Evolutionary conservation across 306 rosid genomes (phyloP).

Genomic region (Leucaena leucocephala): DNA sequence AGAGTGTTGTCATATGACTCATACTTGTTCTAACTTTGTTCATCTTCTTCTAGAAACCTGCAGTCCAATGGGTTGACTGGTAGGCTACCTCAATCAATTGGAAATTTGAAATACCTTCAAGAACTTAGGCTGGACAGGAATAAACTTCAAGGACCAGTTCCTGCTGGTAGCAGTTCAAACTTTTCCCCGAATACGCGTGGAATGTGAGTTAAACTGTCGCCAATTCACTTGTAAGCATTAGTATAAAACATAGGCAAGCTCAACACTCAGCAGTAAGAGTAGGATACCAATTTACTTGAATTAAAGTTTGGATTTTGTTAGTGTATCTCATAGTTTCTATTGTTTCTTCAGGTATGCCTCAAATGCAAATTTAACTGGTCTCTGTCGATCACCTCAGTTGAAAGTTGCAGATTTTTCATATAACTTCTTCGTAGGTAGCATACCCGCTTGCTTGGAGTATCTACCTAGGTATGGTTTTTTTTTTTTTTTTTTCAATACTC

Average conservation of each 20-base stretch:
- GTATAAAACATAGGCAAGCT: slow-evolving; percentile 18
- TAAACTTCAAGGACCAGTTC: slow-evolving; percentile 82
- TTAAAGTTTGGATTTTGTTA: slow-evolving; percentile 32
- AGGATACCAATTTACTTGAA: neutral
- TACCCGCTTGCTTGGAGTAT: slow-evolving; percentile 83
- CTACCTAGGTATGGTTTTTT: slow-evolving; percentile 74
- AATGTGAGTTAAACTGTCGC: slow-evolving; percentile 61
- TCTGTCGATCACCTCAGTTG: slow-evolving; percentile 72
- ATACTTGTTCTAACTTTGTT: slow-evolving; percentile 32
- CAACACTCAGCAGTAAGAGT: slow-evolving; percentile 22
- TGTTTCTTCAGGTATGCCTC: slow-evolving; percentile 67
- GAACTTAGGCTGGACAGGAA: slow-evolving; percentile 88
- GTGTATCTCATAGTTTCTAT: slow-evolving; percentile 31
- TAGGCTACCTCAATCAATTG: slow-evolving; percentile 66
- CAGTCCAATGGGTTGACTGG: slow-evolving; percentile 86
- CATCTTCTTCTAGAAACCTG: slow-evolving; percentile 66
- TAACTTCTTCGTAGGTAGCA: slow-evolving; percentile 84
- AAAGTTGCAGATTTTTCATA: slow-evolving; percentile 83
- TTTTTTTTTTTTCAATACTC: slow-evolving; percentile 35
- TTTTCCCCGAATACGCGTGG: slow-evolving; percentile 47
- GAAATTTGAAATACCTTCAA: slow-evolving; percentile 72
- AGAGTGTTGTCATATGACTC: slow-evolving; percentile 6
- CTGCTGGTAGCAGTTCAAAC: slow-evolving; percentile 49
- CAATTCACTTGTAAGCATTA: neutral
- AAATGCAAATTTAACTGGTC: slow-evolving; percentile 56